Evolutionary conservation across 1,139 yeast genomes (phyloP).

Genomic region (Debaryomycetaceae sp.): DNA sequence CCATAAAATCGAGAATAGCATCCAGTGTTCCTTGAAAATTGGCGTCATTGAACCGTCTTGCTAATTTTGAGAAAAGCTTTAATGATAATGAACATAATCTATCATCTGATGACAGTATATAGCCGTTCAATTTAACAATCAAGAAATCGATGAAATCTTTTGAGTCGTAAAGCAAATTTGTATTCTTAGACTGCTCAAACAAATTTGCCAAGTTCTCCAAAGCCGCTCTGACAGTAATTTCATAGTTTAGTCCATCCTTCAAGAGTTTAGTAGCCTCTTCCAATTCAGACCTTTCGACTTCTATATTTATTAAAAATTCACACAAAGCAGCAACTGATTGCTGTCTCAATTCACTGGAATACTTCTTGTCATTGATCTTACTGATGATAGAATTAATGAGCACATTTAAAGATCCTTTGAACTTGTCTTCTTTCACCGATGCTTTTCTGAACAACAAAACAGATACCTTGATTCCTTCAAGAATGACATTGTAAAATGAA

Average conservation of each 20-base stretch:
- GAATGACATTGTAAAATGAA: constrained; percentile 43
- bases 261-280: constrained; percentile 15
- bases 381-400: constrained; percentile 21
- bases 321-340: constrained; percentile 39
- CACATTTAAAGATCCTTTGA: constrained; percentile 13
- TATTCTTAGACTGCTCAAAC: constrained; percentile 9
- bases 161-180: constrained; percentile 16
- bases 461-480: constrained; percentile 48
- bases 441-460: constrained; percentile 29
- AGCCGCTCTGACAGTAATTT: constrained; percentile 32
- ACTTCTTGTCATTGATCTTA: constrained; percentile 38
- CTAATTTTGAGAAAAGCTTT: constrained; percentile 17
- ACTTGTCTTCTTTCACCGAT: constrained; percentile 10
- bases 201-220: constrained; percentile 29
- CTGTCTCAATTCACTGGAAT: constrained; percentile 52
- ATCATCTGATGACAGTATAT: constrained; percentile 25
- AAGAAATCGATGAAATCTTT: constrained; percentile 13
- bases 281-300: constrained; percentile 11
- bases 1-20: constrained; percentile 2
- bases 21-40: neutral
- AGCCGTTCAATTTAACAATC: constrained; percentile 15
- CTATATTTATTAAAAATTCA: constrained; percentile 18
- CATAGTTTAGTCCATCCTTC: constrained; percentile 27
- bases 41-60: constrained; percentile 3
- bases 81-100: constrained; percentile 22